A percentile compares a stretch with the other conserved stretches of the same genome.
These are phyloP conservation scores for Aspergillus oerlinghausenensis DNA, from an alignment of 2,329 filamentous ascomycete genomes.

Conservation along the genomic window DNA sequence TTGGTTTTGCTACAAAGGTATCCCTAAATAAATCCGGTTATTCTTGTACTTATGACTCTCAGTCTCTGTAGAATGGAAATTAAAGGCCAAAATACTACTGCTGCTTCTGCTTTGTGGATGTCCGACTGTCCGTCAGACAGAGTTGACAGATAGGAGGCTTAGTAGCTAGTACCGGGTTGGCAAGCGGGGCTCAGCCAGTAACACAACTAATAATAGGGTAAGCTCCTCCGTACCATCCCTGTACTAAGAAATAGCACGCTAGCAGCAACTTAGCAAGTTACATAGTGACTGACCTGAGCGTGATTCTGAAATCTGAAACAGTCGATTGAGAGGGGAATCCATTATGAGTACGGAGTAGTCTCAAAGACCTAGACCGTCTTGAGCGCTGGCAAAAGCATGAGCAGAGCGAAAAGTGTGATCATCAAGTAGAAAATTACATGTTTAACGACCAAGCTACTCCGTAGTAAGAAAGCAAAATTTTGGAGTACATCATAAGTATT, in stretches of 20 bases:
- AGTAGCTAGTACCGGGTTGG: conserved; percentile 13
- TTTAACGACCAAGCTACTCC: no score
- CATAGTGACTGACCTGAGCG: not conserved
- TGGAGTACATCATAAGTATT: not conserved
- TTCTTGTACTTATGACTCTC: not conserved
- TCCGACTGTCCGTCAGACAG: conserved; percentile 1
- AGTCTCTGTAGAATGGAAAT: not conserved
- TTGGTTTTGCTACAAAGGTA: not conserved
- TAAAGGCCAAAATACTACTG: not conserved
- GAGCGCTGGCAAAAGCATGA: not conserved
- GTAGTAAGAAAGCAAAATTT: no score
- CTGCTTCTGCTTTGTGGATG: not conserved
- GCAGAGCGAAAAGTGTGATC: not conserved
- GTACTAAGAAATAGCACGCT: not conserved
- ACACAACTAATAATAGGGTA: not conserved
- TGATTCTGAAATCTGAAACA: not conserved
- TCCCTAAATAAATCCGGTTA: not conserved
- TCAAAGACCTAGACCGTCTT: not conserved
- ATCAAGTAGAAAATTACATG: not conserved
- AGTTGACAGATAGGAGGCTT: conserved; percentile 4
- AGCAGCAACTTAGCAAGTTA: not conserved
- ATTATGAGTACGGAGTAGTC: not conserved
- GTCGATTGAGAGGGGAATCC: not conserved
- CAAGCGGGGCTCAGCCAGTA: conserved; percentile 11
- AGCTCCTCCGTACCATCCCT: not conserved